A percentile compares a stretch with the other conserved stretches of the same genome.
Evolutionary conservation across 805 yeast genomes (phyloP).

Genomic region (Candida berthetii): DNA sequence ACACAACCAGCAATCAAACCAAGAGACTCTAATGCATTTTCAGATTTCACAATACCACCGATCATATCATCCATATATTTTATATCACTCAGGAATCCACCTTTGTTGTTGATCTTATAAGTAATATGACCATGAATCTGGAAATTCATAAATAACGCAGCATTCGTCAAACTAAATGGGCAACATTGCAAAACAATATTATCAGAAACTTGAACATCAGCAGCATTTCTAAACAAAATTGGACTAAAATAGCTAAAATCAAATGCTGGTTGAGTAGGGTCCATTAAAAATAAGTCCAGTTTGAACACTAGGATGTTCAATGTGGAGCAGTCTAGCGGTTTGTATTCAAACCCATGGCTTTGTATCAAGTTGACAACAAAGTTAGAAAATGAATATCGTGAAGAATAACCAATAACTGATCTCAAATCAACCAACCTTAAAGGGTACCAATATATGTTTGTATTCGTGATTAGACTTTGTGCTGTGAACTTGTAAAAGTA

Average conservation of each 20-base stretch:
- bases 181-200: conserved; percentile 16
- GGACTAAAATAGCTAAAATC: conserved; percentile 5
- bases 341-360: conserved; percentile 12
- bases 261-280: conserved; percentile 7
- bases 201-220: conserved; percentile 9
- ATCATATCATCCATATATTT: conserved; percentile 20
- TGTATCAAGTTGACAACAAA: conserved; percentile 1
- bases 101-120: conserved; percentile 6
- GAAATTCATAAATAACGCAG: conserved; percentile 18
- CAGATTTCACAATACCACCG: conserved; percentile 17
- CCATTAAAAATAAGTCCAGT: conserved; percentile 1
- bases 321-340: conserved; percentile 7
- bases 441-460: conserved; percentile 13
- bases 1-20: conserved; percentile 18
- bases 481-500: conserved; percentile 11
- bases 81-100: conserved; percentile 16
- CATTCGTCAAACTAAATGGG: conserved; percentile 23
- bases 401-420: neutral
- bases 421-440: conserved; percentile 4
- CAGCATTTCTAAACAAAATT: conserved; percentile 6
- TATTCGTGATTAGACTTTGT: conserved; percentile 5
- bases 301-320: conserved; percentile 14
- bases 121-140: conserved; percentile 13
- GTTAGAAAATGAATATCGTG: neutral
- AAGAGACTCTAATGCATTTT: conserved; percentile 5